phyloP scores from a whole-genome alignment of 208 protist genomes.

The Willaertia magna region DNA sequence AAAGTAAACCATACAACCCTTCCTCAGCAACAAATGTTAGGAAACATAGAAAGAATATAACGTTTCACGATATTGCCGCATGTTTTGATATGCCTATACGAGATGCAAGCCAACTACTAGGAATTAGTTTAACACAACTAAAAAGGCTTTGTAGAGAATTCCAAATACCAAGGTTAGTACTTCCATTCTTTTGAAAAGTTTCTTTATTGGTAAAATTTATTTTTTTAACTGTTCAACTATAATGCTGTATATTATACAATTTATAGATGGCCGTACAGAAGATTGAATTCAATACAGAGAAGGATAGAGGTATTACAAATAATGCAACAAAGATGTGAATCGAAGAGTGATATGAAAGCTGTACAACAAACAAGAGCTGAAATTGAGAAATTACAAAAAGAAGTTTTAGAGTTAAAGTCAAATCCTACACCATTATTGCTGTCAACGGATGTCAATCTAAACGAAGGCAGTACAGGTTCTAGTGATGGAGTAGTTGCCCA shows the following conservation, averaged over 20 bases:
- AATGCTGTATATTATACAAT: neutral
- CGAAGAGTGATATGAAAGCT: neutral
- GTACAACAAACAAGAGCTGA: neutral
- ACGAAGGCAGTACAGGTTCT: no score
- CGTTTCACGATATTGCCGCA: neutral
- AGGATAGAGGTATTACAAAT: neutral
- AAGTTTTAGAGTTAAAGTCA: neutral
- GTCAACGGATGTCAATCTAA: no score
- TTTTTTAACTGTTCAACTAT: neutral
- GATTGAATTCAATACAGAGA: neutral
- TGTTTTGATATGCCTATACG: constrained; percentile 9
- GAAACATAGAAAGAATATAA: constrained; percentile 5
- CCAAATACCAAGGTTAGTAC: neutral
- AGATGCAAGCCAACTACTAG: neutral
- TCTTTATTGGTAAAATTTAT: neutral
- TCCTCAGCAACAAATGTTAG: neutral
- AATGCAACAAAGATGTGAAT: neutral
- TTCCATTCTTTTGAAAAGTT: neutral
- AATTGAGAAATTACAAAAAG: neutral
- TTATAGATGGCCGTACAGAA: neutral
- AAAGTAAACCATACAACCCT: no score
- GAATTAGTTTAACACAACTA: neutral
- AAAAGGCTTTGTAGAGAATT: constrained; percentile 4
- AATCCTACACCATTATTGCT: neutral
- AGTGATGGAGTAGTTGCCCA: no score